Percentiles rank a stretch among this genome's conserved stretches.
These are phyloP conservation scores for Cutaneotrichosporon mucoides DNA, from an alignment of 1,284 basidiomycete genomes.

Conservation along the genomic window DNA sequence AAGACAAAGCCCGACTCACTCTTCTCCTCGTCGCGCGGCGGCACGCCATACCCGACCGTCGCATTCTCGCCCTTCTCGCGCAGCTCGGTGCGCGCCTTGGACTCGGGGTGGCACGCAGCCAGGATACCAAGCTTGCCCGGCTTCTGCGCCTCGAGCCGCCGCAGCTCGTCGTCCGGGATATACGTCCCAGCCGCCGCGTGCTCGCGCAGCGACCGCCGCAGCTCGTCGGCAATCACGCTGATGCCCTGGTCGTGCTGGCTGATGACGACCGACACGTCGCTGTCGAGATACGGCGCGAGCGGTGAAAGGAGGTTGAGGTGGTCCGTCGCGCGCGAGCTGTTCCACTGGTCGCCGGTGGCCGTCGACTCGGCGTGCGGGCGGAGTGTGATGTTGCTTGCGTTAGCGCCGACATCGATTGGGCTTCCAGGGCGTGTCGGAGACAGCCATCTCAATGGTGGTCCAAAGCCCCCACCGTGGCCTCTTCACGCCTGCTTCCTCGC, in stretches of 20 bases:
- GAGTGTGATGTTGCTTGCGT: conserved; percentile 27
- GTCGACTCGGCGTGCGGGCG: conserved; percentile 26
- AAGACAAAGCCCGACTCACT: neutral
- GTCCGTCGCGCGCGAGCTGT: conserved; percentile 23
- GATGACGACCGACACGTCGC: conserved; percentile 31
- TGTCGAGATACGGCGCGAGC: conserved; percentile 34
- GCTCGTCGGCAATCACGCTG: conserved; percentile 37
- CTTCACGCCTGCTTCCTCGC: no score
- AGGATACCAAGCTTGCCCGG: conserved; percentile 4
- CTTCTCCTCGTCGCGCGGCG: conserved; percentile 1
- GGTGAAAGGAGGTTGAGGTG: conserved; percentile 36
- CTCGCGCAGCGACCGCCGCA: conserved; percentile 29
- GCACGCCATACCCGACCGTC: neutral
- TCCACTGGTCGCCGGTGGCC: conserved; percentile 29
- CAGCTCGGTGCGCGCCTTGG: neutral
- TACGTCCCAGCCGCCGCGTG: conserved; percentile 24
- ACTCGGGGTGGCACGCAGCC: conserved; percentile 1
- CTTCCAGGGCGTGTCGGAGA: neutral
- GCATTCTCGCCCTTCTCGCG: neutral
- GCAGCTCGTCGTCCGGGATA: conserved; percentile 31
- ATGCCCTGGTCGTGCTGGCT: conserved; percentile 47
- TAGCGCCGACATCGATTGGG: neutral
- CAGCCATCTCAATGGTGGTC: neutral
- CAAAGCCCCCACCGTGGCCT: neutral
- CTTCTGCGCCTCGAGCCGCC: conserved; percentile 5